Evolutionary conservation across 2,329 filamentous ascomycete genomes (phyloP).

Genomic region (Triangularia setosa): DNA sequence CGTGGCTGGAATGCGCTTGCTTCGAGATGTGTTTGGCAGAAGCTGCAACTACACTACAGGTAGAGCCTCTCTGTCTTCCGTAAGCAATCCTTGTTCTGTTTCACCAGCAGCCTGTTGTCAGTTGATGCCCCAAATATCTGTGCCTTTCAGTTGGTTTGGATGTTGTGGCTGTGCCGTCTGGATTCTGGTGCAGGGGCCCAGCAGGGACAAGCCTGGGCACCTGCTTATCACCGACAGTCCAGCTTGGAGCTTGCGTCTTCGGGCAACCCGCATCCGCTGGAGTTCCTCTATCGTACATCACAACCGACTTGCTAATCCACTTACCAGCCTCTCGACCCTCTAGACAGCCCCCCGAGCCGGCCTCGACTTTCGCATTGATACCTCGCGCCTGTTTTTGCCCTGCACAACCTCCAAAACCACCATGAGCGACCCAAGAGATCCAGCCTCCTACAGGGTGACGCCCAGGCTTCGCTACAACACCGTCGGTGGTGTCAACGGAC

Average conservation of each 20-base stretch:
- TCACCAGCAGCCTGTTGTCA: background rate
- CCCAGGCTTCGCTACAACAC: constrained; percentile 89
- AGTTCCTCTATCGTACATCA: constrained; percentile 18
- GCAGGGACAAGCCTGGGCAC: constrained; percentile 9
- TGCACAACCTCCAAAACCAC: constrained; percentile 24
- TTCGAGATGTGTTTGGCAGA: background rate
- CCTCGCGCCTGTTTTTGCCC: background rate
- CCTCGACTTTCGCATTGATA: constrained; percentile 18
- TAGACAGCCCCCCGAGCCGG: constrained; percentile 15
- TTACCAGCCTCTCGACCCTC: background rate
- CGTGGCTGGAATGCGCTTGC: background rate
- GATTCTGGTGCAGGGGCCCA: constrained; percentile 21
- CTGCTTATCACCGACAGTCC: constrained; percentile 13
- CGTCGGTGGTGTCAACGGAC: constrained; percentile 95
- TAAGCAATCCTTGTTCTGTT: background rate
- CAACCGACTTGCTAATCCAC: constrained; percentile 10
- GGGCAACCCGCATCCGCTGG: constrained; percentile 11
- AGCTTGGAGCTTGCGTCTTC: constrained; percentile 23
- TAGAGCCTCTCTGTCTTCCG: background rate
- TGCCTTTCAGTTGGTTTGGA: constrained; percentile 17
- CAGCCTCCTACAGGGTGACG: constrained; percentile 56
- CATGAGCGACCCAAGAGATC: constrained; percentile 56
- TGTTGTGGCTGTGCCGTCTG: constrained; percentile 20
- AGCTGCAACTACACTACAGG: background rate
- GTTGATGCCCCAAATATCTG: background rate